Evolutionary conservation across 2,329 filamentous ascomycete genomes (phyloP), one percentile per base, ranked within the genome.

Genomic region (Sclerotinia borealis): DNA sequence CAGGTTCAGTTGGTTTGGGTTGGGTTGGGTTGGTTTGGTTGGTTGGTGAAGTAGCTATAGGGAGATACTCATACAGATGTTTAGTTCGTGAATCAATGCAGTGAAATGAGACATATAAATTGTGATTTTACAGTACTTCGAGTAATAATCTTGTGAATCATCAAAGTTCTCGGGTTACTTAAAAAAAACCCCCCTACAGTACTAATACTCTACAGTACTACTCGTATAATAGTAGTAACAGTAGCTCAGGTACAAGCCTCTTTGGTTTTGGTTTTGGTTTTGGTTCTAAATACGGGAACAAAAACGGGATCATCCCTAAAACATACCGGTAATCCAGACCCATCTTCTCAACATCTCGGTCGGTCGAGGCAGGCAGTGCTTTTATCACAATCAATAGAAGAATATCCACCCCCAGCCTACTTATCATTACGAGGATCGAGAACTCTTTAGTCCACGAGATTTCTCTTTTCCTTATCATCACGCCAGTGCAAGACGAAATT

Each of bases 181-280:
- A n/a, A n/a, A n/a, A n/a, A n/a, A n/a, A n/a, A n/a, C n/a, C n/a
- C n/a, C n/a, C n/a, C n/a, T n/a, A n/a, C n/a, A n/a, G n/a, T n/a
- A n/a, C n/a, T n/a, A n/a, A n/a, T n/a, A n/a, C n/a, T n/a, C n/a
- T n/a, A n/a, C n/a, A n/a, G 34, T 36, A 36, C 31, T 51, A 51
- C n/a, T n/a, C n/a, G n/a, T n/a, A n/a, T n/a, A n/a, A n/a, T n/a
- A n/a, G n/a, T n/a, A n/a, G n/a, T n/a, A n/a, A n/a, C 49, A 22
- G 48, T n/a, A 50, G 49, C n/a, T 51, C 49, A 51, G 49, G 49
- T 17, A 52, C 49, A 52, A 52, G 31, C 31, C 31, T 52, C 49
- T 37, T 37, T 51, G 49, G 29, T 51, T 36, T 51, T 29, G 22
- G 15, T 29, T 52, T 36, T 51, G 49, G 22, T 25, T 29, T 52